A percentile compares a stretch with the other conserved stretches of the same genome.
Evolutionary conservation across 768 basidiomycete species (phyloP).

Genomic region (Suillus placidus): DNA sequence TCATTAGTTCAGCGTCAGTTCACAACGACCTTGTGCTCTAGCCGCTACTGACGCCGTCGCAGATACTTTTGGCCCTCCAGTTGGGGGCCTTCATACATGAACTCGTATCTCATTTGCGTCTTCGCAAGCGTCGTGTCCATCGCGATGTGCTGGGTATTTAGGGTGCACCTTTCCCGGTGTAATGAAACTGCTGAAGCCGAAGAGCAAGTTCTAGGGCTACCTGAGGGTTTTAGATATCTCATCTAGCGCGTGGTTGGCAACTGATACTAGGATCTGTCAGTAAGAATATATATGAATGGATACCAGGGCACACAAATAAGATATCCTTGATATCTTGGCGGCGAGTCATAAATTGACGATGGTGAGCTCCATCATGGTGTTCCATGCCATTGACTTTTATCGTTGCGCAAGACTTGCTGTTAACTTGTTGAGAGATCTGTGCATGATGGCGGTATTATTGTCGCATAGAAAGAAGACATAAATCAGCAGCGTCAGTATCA

Average conservation of each 20-base stretch:
- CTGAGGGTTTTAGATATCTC: constrained; percentile 47
- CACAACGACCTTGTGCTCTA: constrained; percentile 7
- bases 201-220: constrained; percentile 38
- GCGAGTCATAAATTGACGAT: background rate
- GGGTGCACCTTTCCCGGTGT: constrained; percentile 41
- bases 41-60: background rate
- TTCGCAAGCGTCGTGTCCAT: constrained; percentile 53
- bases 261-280: background rate
- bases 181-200: constrained; percentile 42
- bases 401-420: too few relatives aligned
- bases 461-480: too few relatives aligned
- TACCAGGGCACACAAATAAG: background rate
- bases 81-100: constrained; percentile 71
- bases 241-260: constrained; percentile 31
- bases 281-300: background rate
- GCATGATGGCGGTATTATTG: too few relatives aligned
- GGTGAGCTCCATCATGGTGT: too few relatives aligned
- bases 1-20: constrained; percentile 76
- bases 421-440: too few relatives aligned
- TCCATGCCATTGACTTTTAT: too few relatives aligned
- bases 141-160: constrained; percentile 50
- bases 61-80: constrained; percentile 66
- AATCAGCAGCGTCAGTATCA: too few relatives aligned
- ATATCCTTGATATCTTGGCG: background rate
- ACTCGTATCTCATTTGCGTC: constrained; percentile 75